These are phyloP conservation scores for Persicaria maculosa DNA, from an alignment of 148 eudicot genomes.

Conservation along the genomic window DNA sequence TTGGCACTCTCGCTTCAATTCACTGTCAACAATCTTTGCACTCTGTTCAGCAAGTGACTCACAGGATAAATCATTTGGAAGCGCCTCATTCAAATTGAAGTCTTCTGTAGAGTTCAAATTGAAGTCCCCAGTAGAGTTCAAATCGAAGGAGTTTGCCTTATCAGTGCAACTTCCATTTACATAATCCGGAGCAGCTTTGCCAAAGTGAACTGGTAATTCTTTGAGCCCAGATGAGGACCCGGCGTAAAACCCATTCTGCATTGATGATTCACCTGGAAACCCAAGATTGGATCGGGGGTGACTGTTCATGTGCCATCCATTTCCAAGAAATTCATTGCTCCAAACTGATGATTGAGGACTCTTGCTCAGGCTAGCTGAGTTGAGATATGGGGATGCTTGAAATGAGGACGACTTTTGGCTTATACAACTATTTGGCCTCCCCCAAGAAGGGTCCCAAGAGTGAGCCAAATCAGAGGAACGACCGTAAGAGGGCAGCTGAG, in stretches of 20 bases:
- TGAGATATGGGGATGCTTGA: slow-evolving; percentile 29
- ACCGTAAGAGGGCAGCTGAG: slow-evolving; percentile 24
- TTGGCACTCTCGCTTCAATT: slow-evolving; percentile 26
- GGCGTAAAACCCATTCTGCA: too few species aligned
- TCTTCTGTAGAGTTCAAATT: slow-evolving; percentile 46
- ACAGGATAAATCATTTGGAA: slow-evolving; percentile 25
- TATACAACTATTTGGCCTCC: slow-evolving; percentile 27
- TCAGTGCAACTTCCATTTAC: slow-evolving; percentile 29
- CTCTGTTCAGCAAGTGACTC: slow-evolving; percentile 24
- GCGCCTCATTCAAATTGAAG: slow-evolving; percentile 47
- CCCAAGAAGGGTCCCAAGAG: slow-evolving; percentile 41
- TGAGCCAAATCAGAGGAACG: slow-evolving; percentile 34
- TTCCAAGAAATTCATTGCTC: slow-evolving; percentile 31
- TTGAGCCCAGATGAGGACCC: slow-evolving; percentile 33
- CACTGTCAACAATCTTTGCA: background rate
- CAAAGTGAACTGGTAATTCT: slow-evolving; percentile 25
- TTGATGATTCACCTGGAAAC: slow-evolving; percentile 9
- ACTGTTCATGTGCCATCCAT: slow-evolving; percentile 32
- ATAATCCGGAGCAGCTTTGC: slow-evolving; percentile 34
- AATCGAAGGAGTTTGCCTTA: slow-evolving; percentile 21
- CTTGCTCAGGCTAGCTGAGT: background rate
- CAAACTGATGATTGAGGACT: slow-evolving; percentile 25
- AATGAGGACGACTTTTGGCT: slow-evolving; percentile 33
- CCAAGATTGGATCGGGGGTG: slow-evolving; percentile 25
- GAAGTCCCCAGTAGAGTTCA: slow-evolving; percentile 35